Base-by-base conservation (phyloP, 2,329 filamentous ascomycete species). In the Cladosporium sp. region DNA sequence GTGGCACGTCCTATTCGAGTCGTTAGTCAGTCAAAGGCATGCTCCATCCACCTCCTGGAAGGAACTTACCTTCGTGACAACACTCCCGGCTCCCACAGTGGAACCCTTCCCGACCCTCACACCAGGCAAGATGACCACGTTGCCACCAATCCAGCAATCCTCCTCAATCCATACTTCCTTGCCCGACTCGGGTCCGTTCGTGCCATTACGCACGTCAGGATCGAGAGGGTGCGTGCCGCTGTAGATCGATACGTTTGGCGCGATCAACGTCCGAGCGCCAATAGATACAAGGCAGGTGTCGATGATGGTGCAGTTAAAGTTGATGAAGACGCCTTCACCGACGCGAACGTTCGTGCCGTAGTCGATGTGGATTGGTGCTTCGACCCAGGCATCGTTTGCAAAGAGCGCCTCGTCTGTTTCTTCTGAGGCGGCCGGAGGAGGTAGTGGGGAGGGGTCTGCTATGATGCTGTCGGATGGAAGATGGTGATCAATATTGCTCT, bases 61-160 rank as follows among this genome's bases (percentile, higher is more conserved):
- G 15, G 19, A 43, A 51, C 66, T 51, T 62, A 80, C 80, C 76
- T 88, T 94, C 2, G 89, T 94, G 22, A 96, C 90, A 3, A 95
- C 89, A 70, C 87, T 90, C 1, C 88, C 90, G 1, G 92, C 91
- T 1, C 90, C 92, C 61, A 96, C 81, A 0, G 87, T 89, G 4
- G 78, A 80, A 0, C 91, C 90, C 57, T 82, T 80, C 0, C 92
- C 91, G 63, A 96, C 88, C 1, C 82, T 92, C 22, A 96, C 85
- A 0, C 91, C 91, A 0, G 89, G 85, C 43, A 92, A 76, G 17
- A 96, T 83, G 20, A 80, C 84, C 5, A 85, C 85, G 67, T 86
- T 87, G 0, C 88, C 88, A 1, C 87, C 89, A 30, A 93, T 74
- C 89, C 89, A 91, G 74, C 89, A 89, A 75, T 96, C 91, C 63